Evolutionary conservation across 2,329 filamentous ascomycete genomes (phyloP).

Genomic region (Helicocarpus griseus): DNA sequence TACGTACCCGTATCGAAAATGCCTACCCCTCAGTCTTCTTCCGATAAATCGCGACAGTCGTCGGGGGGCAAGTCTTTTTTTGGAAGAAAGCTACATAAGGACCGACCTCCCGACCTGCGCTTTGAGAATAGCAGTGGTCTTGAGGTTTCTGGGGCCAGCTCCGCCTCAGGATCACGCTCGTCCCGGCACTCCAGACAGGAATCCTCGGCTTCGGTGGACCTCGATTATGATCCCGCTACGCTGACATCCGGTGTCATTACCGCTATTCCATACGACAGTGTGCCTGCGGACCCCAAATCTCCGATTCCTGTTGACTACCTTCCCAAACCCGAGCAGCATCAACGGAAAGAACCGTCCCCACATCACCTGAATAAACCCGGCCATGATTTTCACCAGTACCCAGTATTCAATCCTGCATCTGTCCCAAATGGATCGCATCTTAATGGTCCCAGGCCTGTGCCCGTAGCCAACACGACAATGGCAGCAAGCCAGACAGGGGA

Average conservation of each 20-base stretch:
- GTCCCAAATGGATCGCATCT: constrained; percentile 45
- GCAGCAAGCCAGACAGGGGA: constrained; percentile 64
- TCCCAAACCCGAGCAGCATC: constrained; percentile 51
- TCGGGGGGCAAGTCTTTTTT: constrained; percentile 79
- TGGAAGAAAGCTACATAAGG: constrained; percentile 66
- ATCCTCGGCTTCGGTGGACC: constrained; percentile 62
- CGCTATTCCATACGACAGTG: constrained; percentile 74
- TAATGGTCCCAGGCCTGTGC: constrained; percentile 52
- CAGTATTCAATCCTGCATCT: constrained; percentile 53
- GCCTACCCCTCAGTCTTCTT: constrained; percentile 50
- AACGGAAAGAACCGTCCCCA: constrained; percentile 63
- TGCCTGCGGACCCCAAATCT: constrained; percentile 54
- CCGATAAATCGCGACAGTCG: constrained; percentile 74
- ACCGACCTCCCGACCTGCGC: constrained; percentile 50
- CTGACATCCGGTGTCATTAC: constrained; percentile 75
- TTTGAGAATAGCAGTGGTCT: constrained; percentile 50
- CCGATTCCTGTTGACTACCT: constrained; percentile 66
- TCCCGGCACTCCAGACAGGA: constrained; percentile 66
- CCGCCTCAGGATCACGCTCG: constrained; percentile 55
- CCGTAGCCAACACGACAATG: constrained; percentile 49
- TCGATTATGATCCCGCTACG: constrained; percentile 49
- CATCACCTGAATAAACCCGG: constrained; percentile 73
- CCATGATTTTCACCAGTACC: constrained; percentile 82
- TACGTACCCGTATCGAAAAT: constrained; percentile 29
- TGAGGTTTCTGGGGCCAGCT: constrained; percentile 53